Conservation (phyloP, 2,329 filamentous ascomycete species). For the Sporothrix globosa region DNA sequence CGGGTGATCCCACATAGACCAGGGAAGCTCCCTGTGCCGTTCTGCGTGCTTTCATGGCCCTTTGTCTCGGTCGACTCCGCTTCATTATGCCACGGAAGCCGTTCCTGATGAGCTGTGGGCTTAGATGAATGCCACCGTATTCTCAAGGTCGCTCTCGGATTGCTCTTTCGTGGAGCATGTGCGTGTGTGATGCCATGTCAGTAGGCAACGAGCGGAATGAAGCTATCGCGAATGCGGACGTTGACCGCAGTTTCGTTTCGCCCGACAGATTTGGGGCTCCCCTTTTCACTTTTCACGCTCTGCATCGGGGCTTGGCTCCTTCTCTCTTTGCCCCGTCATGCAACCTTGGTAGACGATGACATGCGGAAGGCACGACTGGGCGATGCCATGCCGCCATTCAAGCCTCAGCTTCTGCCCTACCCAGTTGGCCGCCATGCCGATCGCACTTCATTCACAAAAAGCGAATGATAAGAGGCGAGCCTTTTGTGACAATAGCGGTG, state of each 20-base stretch:
- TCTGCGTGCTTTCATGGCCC: not conserved
- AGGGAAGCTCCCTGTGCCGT: not conserved
- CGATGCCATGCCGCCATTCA: not conserved
- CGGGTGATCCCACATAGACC: not conserved
- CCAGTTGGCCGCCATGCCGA: not conserved
- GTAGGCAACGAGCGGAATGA: not conserved
- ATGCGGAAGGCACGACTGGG: conserved; percentile 17
- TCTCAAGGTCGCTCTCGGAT: not conserved
- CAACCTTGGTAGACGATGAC: not conserved
- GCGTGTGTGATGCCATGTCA: not conserved
- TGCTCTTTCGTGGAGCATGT: not conserved
- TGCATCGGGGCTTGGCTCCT: conserved; percentile 12
- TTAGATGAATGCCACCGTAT: not conserved
- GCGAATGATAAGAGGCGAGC: not conserved
- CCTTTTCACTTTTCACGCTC: not conserved
- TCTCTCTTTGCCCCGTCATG: conserved; percentile 8
- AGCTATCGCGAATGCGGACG: not conserved
- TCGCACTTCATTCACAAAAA: conserved; percentile 1
- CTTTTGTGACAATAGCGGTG: not conserved
- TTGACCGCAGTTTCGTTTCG: not conserved
- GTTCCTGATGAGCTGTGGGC: not conserved
- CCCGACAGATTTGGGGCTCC: not conserved
- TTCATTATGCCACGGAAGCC: not conserved
- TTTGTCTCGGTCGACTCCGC: not conserved
- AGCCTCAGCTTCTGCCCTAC: not conserved